Evolutionary conservation across 169 alveolate species (phyloP), one percentile per base, ranked within the genome.

Genomic region (Plasmodium berghei): DNA sequence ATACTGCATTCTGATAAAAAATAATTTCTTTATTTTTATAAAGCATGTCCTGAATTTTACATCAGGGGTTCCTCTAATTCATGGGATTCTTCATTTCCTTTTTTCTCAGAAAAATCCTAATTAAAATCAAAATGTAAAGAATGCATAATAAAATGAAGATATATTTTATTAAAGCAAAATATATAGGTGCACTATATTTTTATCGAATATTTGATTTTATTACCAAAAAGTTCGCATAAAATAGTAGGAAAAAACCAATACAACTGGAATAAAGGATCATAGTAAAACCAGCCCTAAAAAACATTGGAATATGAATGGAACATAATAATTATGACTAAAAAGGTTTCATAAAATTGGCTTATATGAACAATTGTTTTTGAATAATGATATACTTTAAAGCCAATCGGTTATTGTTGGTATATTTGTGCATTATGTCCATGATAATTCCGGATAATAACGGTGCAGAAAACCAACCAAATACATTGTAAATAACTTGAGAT

Each of bases 381-480:
- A 24, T 26, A 42, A 5, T 10, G 0, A 40, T 46, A 26, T 69
- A 91, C 89, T 74, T 91, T 40, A 75, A 80, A 54, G 86, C 85
- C 58, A 67, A 77, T 54, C 92, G 40, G 77, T 64, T 73, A 67
- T 85, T 91, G 67, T 62, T 77, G 3, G 80, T 89, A 80, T 86
- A 77, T 73, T 90, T 80, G 87, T 80, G 92, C 73, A 92, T 73
- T n/a, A 89, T 67, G 46, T 93, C 95, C 95, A 93, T 93, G 14
- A 93, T 85, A 12, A 71, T 88, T 12, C 94, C 95, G 46, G 94
- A 73, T 18, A 90, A 74, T 5, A 93, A 26, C n/a, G 95, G 95
- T n/a, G 95, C 95, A 6, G 94, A 90, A 45, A 74, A 93, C 94
- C 94, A 93, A 40, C 95, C 95, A 24, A 93, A 90, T 24, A 93